Evolutionary conservation across 1,139 yeast species (phyloP), one percentile per base, ranked within the genome.

Genomic region (Geotrichum australiense): DNA sequence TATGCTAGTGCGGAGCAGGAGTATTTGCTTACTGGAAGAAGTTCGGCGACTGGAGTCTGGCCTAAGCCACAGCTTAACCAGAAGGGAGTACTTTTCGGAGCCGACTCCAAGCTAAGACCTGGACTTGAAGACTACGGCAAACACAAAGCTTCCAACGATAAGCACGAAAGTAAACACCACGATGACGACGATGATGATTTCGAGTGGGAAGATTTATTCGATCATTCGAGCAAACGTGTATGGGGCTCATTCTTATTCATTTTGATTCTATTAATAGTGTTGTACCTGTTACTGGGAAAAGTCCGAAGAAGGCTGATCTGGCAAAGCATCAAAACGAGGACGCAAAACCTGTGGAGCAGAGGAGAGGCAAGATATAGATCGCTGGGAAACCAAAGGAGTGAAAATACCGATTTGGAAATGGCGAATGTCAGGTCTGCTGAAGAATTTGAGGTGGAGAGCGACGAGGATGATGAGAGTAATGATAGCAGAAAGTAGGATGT

Each of bases 391-490:
- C 34, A 78, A 65, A 27, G 81, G 71, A n/a, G 46, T 42, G 37
- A n/a, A n/a, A n/a, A 28, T 25, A 27, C 43, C 43, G 26, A 40
- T 37, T 23, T 35, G 19, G 26, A 35, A 33, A 22, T 35, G 99
- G 40, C 84, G 70, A 12, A 85, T 82, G 35, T 72, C 66, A 56
- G 83, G 76, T 54, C 70, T 72, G 35, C 71, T 70, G 52, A 73
- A 71, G 64, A 86, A 93, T 40, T 76, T 80, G n/a, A n/a, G n/a
- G 40, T 85, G 80, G 45, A 93, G 70, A 7, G 95, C 97, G 64
- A 85, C 86, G 72, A 87, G 87, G 6, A 26, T 11, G 7, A 11
- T 11, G 10, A 7, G 25, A 11, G 25, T 11, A 26, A 6, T n/a
- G 12, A 11, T 26, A 11, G 12, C 12, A 5, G 12, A 7, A 7